These are phyloP conservation scores for Solanum chacoense DNA, from an alignment of 305 asterid genomes.

Conservation along the genomic window DNA sequence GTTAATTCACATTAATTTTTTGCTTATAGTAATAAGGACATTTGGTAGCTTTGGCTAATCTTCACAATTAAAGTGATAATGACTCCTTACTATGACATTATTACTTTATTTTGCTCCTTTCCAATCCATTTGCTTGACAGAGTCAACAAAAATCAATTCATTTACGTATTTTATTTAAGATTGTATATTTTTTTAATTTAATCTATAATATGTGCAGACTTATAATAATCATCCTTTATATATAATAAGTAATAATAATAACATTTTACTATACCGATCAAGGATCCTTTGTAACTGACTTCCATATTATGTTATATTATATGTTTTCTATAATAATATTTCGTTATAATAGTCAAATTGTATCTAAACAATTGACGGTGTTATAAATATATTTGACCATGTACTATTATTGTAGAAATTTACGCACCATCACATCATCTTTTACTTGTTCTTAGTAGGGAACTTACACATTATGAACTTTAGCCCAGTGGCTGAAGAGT, in stretches of 20 bases:
- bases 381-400: neutral
- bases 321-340: no score
- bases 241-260: no score
- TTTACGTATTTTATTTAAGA: neutral
- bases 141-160: neutral
- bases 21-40: neutral
- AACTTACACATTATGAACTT: no score
- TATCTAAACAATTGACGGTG: neutral
- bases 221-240: no score
- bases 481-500: no score
- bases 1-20: neutral
- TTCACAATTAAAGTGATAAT: neutral
- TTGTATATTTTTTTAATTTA: neutral
- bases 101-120: neutral
- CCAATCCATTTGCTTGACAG: neutral
- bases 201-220: neutral
- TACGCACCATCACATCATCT: neutral
- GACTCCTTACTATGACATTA: neutral
- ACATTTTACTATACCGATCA: no score
- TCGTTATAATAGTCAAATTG: no score
- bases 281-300: neutral
- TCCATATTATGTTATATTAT: neutral
- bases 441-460: no score
- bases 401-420: neutral
- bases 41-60: neutral